Evolutionary conservation across 306 rosid species (phyloP).

Genomic region (Glycine latifolia): DNA sequence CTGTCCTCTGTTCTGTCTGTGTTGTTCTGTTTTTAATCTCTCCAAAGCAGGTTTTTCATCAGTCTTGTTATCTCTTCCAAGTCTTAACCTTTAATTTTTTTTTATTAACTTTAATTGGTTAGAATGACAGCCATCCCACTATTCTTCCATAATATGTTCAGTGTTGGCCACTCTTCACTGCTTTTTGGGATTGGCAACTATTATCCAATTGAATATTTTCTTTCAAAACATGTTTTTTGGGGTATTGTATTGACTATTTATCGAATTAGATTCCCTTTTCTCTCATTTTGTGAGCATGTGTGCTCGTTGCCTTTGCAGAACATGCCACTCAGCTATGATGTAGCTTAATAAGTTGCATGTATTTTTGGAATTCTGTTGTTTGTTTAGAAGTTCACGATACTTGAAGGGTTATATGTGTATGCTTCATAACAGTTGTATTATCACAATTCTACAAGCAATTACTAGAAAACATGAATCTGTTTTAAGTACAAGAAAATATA

Average conservation of each 20-base stretch:
- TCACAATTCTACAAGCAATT: too few relatives aligned
- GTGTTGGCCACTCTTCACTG: neutral
- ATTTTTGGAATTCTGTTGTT: neutral
- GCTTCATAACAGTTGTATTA: too few relatives aligned
- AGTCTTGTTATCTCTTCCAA: neutral
- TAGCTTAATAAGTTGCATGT: neutral
- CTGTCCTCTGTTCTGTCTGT: neutral
- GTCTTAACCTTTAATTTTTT: neutral
- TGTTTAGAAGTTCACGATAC: neutral
- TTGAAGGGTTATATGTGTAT: too few relatives aligned
- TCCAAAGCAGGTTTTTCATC: neutral
- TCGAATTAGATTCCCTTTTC: neutral
- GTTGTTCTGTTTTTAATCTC: neutral
- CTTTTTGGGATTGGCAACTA: neutral
- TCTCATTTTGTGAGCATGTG: neutral
- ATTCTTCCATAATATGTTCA: neutral
- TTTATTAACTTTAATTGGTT: neutral
- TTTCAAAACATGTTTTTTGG: neutral
- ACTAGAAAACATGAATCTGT: too few relatives aligned
- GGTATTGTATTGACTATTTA: neutral
- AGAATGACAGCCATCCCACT: neutral
- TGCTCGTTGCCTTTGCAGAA: conserved; percentile 4
- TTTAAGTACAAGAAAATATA: too few relatives aligned
- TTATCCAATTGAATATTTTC: neutral
- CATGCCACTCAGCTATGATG: neutral